These are phyloP conservation scores for Chloranthus sessilifolius DNA, from an alignment of 164 flowering plant genomes.

Conservation along the genomic window DNA sequence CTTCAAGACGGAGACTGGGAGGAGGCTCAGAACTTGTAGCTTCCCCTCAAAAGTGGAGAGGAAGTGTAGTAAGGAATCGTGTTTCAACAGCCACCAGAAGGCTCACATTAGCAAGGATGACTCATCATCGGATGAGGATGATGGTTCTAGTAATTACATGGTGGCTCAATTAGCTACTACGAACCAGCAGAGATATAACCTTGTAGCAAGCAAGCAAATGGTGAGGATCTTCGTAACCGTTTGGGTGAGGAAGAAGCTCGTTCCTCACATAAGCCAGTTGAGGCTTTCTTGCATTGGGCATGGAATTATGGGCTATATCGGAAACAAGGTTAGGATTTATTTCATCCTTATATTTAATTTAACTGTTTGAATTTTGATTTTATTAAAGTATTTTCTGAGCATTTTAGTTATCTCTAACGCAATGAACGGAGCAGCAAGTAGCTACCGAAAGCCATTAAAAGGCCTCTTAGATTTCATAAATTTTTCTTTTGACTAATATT, in stretches of 20 bases:
- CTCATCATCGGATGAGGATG: constrained; percentile 59
- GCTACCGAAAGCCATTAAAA: no score
- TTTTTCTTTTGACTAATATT: no score
- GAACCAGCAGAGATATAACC: constrained; percentile 43
- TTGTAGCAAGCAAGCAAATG: constrained; percentile 74
- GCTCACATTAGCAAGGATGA: constrained; percentile 26
- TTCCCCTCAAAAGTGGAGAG: constrained; percentile 39
- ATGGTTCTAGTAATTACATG: constrained; percentile 23
- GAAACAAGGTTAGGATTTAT: constrained; percentile 58
- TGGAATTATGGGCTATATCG: constrained; percentile 82
- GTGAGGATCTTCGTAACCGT: constrained; percentile 76
- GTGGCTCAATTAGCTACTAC: constrained; percentile 6
- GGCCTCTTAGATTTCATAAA: no score
- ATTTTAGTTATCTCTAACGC: no score
- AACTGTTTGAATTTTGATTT: no score
- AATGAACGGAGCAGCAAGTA: no score
- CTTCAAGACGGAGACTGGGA: constrained; percentile 47
- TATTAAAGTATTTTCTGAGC: no score
- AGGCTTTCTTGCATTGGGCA: constrained; percentile 54
- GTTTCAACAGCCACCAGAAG: constrained; percentile 44
- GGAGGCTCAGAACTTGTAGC: constrained; percentile 59
- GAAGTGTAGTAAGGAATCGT: constrained; percentile 49
- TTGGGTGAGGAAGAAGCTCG: constrained; percentile 66
- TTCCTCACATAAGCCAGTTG: constrained; percentile 60
- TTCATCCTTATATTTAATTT: not conserved